Conservation (phyloP, 768 basidiomycete genomes). For the Pulveroboletus frians region DNA sequence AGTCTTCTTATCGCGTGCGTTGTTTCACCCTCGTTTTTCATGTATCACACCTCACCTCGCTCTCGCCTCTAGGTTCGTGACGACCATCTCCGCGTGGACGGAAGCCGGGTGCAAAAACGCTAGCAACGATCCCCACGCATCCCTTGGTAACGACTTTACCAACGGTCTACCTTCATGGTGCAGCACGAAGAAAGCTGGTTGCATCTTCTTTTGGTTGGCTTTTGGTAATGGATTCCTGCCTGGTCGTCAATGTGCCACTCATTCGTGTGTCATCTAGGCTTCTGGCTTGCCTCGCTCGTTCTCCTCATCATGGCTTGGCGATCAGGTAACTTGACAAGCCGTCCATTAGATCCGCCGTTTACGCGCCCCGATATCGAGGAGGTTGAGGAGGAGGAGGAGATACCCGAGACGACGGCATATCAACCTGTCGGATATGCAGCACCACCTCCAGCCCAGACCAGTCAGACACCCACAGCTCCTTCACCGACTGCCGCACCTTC, state of each 20-base stretch:
- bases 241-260: background rate
- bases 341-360: slow-evolving; percentile 73
- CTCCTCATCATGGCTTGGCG: slow-evolving; percentile 76
- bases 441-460: slow-evolving; percentile 30
- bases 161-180: slow-evolving; percentile 78
- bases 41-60: background rate
- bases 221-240: slow-evolving; percentile 46
- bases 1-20: slow-evolving; percentile 77
- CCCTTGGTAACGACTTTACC: slow-evolving; percentile 60
- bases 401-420: slow-evolving; percentile 46
- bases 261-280: slow-evolving; percentile 39
- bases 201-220: slow-evolving; percentile 84
- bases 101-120: slow-evolving; percentile 85
- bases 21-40: slow-evolving; percentile 13
- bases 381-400: slow-evolving; percentile 48
- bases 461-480: slow-evolving; percentile 16
- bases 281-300: slow-evolving; percentile 67
- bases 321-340: slow-evolving; percentile 46
- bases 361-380: slow-evolving; percentile 52
- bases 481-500: slow-evolving; percentile 8
- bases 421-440: slow-evolving; percentile 35
- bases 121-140: slow-evolving; percentile 73
- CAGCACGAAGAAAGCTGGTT: slow-evolving; percentile 85
- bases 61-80: slow-evolving; percentile 50
- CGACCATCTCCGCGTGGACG: slow-evolving; percentile 83